Base-by-base conservation (phyloP, 78 protist genomes). In the Thecamonas trahens region DNA sequence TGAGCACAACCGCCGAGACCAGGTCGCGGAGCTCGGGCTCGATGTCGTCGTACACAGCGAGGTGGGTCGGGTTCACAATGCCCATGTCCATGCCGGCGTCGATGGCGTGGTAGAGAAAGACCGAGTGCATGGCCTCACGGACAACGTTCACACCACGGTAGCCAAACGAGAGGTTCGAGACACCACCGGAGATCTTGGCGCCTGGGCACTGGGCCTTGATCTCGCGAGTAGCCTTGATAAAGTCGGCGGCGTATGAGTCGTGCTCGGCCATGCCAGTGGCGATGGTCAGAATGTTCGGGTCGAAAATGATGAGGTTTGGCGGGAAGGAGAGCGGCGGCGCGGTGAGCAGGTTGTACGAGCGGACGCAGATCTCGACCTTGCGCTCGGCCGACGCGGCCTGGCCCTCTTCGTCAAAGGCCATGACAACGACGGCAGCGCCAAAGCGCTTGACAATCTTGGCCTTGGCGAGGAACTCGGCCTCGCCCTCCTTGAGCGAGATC, bases 381-480 rank as follows among this genome's bases (percentile, higher is more conserved):
- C 70, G 69, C 6, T 85, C 90, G 31, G 6, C 77, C 26, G 28
- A 44, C 5, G 85, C 89, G 22, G 99, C 99, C 84, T 94, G 99
- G 44, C 99, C 99, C 26, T 77, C 66, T 61, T 96, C 99, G 80
- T 96, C 99, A 57, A 93, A 93, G 18, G 99, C 98, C 99, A 96
- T 96, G 55, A 91, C 95, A 8, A 95, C 89, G 29, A 95, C 96
- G 22, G 97, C 89, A 0, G 96, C 45, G 44, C 92, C 99, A 65
- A 62, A 95, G 38, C 85, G 87, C 64, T 58, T 47, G 55, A 91
- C 54, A 24, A 66, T 40, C 66, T 50, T 82, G 2, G 98, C 99
- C 37, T 85, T 78, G 26, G 67, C 50, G 40, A 95, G 47, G 76
- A 96, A 97, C 4, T 82, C 86, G 26, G 63, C 91, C 67, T 92